These are phyloP conservation scores for Ganoderma multipileum DNA, from an alignment of 1,284 basidiomycete species.

Conservation along the genomic window DNA sequence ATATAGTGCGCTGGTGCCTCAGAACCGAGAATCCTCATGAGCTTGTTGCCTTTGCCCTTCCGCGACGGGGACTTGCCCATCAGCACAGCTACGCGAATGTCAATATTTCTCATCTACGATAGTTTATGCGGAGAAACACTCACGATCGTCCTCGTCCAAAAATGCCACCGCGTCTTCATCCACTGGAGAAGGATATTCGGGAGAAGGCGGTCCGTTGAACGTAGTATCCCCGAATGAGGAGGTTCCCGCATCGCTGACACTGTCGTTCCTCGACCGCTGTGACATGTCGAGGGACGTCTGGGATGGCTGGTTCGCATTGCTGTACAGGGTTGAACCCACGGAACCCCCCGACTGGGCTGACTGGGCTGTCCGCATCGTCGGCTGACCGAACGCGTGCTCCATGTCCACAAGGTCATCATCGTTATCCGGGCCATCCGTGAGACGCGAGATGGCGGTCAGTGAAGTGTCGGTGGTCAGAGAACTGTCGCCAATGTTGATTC, in stretches of 20 bases:
- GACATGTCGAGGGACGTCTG: conserved; percentile 36
- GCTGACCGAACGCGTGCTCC: conserved; percentile 55
- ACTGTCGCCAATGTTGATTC: conserved; percentile 63
- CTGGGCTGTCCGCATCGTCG: conserved; percentile 31
- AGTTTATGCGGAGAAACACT: conserved; percentile 24
- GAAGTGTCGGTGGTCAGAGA: conserved; percentile 52
- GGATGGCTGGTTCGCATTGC: conserved; percentile 35
- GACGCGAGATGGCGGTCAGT: conserved; percentile 43
- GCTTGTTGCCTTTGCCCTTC: conserved; percentile 56
- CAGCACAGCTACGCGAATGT: conserved; percentile 24
- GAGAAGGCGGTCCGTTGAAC: conserved; percentile 26
- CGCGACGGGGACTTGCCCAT: conserved; percentile 43
- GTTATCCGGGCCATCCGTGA: conserved; percentile 33
- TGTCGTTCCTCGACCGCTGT: conserved; percentile 37
- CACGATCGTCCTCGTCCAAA: conserved; percentile 46
- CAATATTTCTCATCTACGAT: not conserved
- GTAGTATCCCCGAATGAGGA: conserved; percentile 38
- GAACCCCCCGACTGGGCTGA: conserved; percentile 28
- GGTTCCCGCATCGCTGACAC: conserved; percentile 35
- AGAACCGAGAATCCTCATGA: conserved; percentile 79
- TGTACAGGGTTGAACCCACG: conserved; percentile 33
- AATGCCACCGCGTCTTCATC: conserved; percentile 38
- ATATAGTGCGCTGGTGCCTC: conserved; percentile 62
- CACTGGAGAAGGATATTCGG: conserved; percentile 22
- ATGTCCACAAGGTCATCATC: conserved; percentile 68